A percentile compares a stretch with the other conserved stretches of the same genome.
phyloP scores from a whole-genome alignment of 2,329 filamentous ascomycete species.

The Coleophoma crateriformis region DNA sequence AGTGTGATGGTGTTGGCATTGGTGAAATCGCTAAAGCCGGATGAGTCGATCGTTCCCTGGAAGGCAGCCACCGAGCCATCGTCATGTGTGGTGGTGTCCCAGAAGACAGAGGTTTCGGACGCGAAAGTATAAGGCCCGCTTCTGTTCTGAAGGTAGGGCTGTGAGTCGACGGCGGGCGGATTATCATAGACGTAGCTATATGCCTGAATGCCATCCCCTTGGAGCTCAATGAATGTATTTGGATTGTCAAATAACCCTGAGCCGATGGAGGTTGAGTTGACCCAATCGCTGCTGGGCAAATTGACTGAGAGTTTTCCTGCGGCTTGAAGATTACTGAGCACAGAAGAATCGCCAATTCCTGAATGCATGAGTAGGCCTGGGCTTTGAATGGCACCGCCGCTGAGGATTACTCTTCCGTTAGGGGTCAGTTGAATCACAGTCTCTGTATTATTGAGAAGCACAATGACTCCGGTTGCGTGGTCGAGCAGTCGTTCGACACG shows the following conservation, averaged over 20 bases:
- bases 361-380: conserved; percentile 46
- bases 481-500: conserved; percentile 34
- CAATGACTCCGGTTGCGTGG: conserved; percentile 36
- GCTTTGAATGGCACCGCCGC: conserved; percentile 42
- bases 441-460: conserved; percentile 25
- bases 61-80: conserved; percentile 37
- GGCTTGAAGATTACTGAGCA: conserved; percentile 24
- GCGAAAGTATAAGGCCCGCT: conserved; percentile 48
- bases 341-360: conserved; percentile 37
- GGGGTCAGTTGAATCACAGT: conserved; percentile 10
- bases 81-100: conserved; percentile 37
- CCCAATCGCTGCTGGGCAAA: conserved; percentile 32
- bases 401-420: conserved; percentile 35
- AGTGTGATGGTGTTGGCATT: conserved; percentile 44
- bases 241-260: conserved; percentile 49
- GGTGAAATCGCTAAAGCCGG: conserved; percentile 35
- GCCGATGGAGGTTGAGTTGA: conserved; percentile 43
- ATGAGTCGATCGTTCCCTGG: conserved; percentile 47
- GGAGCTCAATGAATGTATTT: conserved; percentile 46
- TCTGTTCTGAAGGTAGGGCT: conserved; percentile 40
- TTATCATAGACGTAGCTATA: conserved; percentile 41
- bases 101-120: conserved; percentile 47
- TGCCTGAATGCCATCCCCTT: conserved; percentile 35
- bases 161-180: conserved; percentile 34
- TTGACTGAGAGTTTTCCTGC: conserved; percentile 28